phyloP scores from a whole-genome alignment of 768 basidiomycete genomes.

The Rhodotorula diobovata region DNA sequence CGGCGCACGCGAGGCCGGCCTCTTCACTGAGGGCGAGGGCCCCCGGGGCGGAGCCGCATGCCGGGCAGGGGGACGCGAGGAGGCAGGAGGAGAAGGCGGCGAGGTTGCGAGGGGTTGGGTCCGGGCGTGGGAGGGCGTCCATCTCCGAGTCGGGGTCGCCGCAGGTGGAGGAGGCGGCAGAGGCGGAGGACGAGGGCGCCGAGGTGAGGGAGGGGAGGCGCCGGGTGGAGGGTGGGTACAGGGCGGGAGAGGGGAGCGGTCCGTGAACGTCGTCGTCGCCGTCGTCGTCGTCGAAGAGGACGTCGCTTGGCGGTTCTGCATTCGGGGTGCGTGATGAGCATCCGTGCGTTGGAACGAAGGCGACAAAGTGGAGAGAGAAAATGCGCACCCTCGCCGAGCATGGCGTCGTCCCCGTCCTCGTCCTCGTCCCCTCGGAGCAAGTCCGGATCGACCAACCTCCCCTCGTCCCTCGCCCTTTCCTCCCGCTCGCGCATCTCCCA shows the following conservation, averaged over 20 bases:
- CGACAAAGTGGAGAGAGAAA: not conserved
- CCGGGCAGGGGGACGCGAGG: conserved; percentile 4
- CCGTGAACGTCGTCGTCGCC: too few species aligned
- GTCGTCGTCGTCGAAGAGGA: conserved; percentile 15
- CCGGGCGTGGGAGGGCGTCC: not conserved
- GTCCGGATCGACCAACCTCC: not conserved
- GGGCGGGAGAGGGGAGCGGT: not conserved
- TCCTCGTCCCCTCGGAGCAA: too few species aligned
- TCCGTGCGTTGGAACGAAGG: not conserved
- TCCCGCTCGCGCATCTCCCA: not conserved
- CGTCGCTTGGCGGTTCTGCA: conserved; percentile 27
- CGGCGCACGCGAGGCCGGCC: not conserved
- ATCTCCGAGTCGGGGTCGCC: not conserved
- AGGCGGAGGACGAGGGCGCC: not conserved
- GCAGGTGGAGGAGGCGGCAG: not conserved
- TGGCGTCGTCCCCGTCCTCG: not conserved
- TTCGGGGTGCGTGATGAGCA: not conserved
- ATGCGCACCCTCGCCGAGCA: conserved; percentile 2
- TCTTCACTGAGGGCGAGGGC: accelerated
- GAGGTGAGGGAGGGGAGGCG: not conserved
- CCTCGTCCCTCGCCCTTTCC: conserved; percentile 3
- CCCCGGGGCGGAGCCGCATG: not conserved
- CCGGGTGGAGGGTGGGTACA: not conserved
- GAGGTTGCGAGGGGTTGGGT: not conserved
- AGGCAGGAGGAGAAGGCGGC: not conserved